Base-by-base conservation (phyloP, 2,329 filamentous ascomycete species). In the Alternaria solani region DNA sequence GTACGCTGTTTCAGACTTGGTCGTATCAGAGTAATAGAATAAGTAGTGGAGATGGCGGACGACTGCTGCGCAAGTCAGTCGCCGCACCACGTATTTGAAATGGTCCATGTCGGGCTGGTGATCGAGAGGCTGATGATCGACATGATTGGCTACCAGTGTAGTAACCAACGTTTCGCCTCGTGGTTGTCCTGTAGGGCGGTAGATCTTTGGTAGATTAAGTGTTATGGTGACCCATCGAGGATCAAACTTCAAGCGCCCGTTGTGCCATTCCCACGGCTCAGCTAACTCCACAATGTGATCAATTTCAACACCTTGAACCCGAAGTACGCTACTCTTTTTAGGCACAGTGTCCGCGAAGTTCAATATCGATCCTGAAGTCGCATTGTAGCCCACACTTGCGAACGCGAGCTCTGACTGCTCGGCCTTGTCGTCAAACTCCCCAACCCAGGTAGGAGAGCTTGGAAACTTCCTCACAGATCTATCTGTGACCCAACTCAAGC, bases 331-430 rank as follows among this genome's bases (percentile, higher is more conserved):
- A n/a, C 8, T 1, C 9, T 20, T 25, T 7, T 12, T 4, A 14
- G 26, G 6, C 11, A 7, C 28, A 11, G 14, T 32, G 8, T 3
- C 30, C 26, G 14, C 14, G 9, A 30, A 9, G 28, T 47, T 26
- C n/a, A 32, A 20, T 5, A 5, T 14, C 12, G 43, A 41, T 20
- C 18, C 23, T 3, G 4, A 12, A 23, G 54, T 56, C 5, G 44
- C 44, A 6, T 47, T 20, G 23, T 56, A 32, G 18, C 18, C 23
- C 9, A 51, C 28, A 11, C 11, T 34, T 23, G 46, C 48, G 12
- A 32, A 56, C 5, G 54, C 54, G 1, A 56, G 54, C 28, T 56
- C 54, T 36, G 47, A 28, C 25, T 56, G 54, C 26, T 36, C 23
- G 54, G 41, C 25, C 5, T 41, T 42, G n/a, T 49, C 34, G 12